Base-by-base conservation (phyloP, 1,284 basidiomycete species). In the Chondrostereum purpureum region DNA sequence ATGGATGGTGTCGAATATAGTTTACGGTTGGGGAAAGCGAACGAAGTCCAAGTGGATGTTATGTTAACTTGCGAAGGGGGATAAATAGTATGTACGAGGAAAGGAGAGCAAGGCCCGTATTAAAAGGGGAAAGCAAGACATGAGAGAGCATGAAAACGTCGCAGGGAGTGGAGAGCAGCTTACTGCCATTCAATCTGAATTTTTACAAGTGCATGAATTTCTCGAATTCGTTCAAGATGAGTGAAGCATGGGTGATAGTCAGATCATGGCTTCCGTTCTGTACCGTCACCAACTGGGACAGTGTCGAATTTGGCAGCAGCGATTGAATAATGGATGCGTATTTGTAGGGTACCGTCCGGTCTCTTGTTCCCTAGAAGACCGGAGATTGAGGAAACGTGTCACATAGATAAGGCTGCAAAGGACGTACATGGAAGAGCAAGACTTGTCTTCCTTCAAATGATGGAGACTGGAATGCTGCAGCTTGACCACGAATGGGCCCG, bases 251-350 rank as follows among this genome's bases (percentile, higher is more conserved):
- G 41, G 72, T 80, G 22, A 79, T 55, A 0, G 77, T 80, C 44
- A 88, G 54, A 56, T 86, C 82, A 53, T 88, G 84, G 5, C 72
- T 69, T 0, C 73, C 84, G 24, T 71, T 77, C 14, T 75, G 66
- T 34, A 88, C 65, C 2, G 72, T 78, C 20, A 83, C 64, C 11
- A 86, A 61, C 44, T 70, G 66, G 5, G 79, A 63, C 19, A 51
- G 48, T 1, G 59, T 59, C 19, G 52, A 66, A 18, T 65, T 58
- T 13, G 80, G 77, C 5, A 87, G 63, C 19, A 81, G 68, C 3
- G 58, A 55, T 39, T 72, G 65, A 33, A 86, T 80, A 46, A 68
- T 64, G 14, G 66, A 57, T 0, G 83, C 71, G 47, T 82, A 81
- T 49, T 72, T 73, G 49, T 79, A 79, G 1, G 75, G 72, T 3